These are phyloP conservation scores for Lentinula aciculospora DNA, from an alignment of 768 basidiomycete genomes.

Conservation along the genomic window DNA sequence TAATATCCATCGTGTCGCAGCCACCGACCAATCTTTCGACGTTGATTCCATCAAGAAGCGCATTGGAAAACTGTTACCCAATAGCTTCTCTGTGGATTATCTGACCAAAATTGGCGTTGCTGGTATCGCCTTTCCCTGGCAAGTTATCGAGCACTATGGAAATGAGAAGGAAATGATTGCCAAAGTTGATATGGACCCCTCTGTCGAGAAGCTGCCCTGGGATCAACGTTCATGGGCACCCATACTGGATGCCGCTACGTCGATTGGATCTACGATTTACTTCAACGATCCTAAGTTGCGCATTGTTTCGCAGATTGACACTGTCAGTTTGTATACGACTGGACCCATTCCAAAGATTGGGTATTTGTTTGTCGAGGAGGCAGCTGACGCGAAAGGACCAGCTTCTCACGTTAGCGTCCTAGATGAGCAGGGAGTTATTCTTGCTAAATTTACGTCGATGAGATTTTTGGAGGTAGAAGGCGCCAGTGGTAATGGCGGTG, in stretches of 20 bases:
- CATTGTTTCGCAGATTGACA: not conserved
- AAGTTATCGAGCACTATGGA: not conserved
- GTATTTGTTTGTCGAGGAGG: not conserved
- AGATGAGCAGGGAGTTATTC: not conserved
- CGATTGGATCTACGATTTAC: not conserved
- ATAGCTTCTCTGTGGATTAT: not conserved
- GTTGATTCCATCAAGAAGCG: constrained; percentile 1
- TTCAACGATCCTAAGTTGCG: not conserved
- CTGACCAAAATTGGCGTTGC: not conserved
- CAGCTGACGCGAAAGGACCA: not conserved
- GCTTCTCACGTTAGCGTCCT: not conserved
- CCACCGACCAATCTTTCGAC: not conserved
- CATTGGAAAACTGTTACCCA: not conserved
- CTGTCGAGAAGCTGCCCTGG: not conserved
- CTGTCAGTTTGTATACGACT: not conserved
- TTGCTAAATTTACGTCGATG: not conserved
- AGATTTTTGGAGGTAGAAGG: not conserved
- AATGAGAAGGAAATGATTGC: constrained; percentile 4
- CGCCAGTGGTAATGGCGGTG: not conserved
- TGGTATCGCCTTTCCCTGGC: not conserved
- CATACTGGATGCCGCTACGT: constrained; percentile 1
- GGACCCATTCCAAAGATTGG: not conserved
- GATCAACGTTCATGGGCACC: not conserved
- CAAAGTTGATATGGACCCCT: not conserved
- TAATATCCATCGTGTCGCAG: not conserved